phyloP scores from a whole-genome alignment of 768 basidiomycete species.

The Lentinula boryana region DNA sequence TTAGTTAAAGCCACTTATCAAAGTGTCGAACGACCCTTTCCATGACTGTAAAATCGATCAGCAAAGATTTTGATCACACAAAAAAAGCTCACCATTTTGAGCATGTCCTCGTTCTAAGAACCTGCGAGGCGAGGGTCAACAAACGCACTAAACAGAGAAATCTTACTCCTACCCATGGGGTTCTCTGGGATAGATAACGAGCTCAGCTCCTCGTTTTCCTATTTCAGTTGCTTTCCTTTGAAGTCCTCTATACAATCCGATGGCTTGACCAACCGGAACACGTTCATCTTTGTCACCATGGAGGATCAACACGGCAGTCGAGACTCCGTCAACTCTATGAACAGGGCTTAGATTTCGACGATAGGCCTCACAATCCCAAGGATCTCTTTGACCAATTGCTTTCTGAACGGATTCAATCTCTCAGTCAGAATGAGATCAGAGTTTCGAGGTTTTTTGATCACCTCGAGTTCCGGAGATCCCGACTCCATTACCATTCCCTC shows the following conservation, averaged over 20 bases:
- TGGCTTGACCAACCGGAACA: conserved; percentile 33
- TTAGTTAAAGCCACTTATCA: not conserved
- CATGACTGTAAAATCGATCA: not conserved
- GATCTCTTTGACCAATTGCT: conserved; percentile 23
- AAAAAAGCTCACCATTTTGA: not conserved
- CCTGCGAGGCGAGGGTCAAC: not conserved
- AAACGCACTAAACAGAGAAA: not conserved
- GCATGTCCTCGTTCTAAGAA: not conserved
- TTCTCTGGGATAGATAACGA: not conserved
- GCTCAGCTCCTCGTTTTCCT: not conserved
- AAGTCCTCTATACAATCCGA: conserved; percentile 19
- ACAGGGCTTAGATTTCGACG: conserved; percentile 19
- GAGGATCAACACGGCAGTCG: conserved; percentile 39
- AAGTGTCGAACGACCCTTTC: not conserved
- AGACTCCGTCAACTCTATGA: conserved; percentile 31
- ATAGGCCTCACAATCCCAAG: conserved; percentile 21
- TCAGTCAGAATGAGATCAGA: not conserved
- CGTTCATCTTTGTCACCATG: conserved; percentile 50
- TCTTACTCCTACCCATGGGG: not conserved
- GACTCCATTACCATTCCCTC: conserved; percentile 31
- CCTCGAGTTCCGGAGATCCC: conserved; percentile 28
- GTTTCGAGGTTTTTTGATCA: conserved; percentile 2
- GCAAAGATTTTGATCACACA: not conserved
- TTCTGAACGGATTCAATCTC: conserved; percentile 14
- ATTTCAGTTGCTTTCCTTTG: not conserved